phyloP scores from a whole-genome alignment of 1,139 yeast species.

The Yamadazyma jaroonii region DNA sequence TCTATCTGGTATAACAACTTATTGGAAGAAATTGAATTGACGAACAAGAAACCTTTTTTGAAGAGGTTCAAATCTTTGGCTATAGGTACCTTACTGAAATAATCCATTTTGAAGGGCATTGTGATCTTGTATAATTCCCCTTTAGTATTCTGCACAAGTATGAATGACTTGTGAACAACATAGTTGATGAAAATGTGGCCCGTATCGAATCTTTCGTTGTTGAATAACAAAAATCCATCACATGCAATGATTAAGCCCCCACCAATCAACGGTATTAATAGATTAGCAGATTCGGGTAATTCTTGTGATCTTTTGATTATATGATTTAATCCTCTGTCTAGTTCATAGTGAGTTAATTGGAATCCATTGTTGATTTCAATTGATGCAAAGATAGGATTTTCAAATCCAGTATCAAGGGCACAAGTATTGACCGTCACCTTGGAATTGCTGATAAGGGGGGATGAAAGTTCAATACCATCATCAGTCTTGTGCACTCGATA shows the following conservation, averaged over 20 bases:
- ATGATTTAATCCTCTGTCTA: constrained; percentile 84
- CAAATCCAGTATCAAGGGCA: constrained; percentile 73
- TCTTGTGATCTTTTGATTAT: constrained; percentile 48
- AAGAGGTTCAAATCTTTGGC: constrained; percentile 57
- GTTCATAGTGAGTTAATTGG: constrained; percentile 63
- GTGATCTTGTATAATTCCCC: constrained; percentile 82
- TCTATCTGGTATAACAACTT: constrained; percentile 74
- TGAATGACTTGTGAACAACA: constrained; percentile 65
- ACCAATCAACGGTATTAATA: constrained; percentile 30
- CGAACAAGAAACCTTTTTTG: constrained; percentile 73
- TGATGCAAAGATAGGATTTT: constrained; percentile 81
- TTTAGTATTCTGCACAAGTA: constrained; percentile 63
- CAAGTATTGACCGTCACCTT: constrained; percentile 56
- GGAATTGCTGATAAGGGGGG: constrained; percentile 71
- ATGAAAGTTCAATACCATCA: constrained; percentile 48
- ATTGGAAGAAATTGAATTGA: constrained; percentile 61
- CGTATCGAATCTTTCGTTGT: constrained; percentile 5
- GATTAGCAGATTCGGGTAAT: constrained; percentile 29
- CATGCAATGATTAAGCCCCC: constrained; percentile 44
- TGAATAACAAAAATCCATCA: constrained; percentile 25
- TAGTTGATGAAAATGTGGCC: constrained; percentile 42
- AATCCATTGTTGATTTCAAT: constrained; percentile 55
- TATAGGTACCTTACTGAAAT: constrained; percentile 74
- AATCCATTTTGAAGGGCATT: constrained; percentile 38
- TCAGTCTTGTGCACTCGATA: constrained; percentile 38